Conservation (phyloP, 2,329 filamentous ascomycete genomes). For the Colletotrichum sp. region DNA sequence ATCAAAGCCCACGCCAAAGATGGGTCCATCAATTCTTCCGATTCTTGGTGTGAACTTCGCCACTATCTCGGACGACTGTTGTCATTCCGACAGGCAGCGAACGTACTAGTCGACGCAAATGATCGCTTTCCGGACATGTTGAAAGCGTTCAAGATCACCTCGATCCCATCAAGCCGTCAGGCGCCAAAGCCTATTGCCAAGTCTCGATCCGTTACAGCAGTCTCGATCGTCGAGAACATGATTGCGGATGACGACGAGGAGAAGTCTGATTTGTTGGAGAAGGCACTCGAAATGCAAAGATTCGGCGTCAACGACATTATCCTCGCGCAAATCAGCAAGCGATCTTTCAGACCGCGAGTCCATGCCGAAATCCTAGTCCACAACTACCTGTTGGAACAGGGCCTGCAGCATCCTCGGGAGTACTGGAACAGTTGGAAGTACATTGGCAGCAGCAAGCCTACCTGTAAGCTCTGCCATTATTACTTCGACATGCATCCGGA, state of each 20-base stretch:
- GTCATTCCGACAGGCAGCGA: background rate
- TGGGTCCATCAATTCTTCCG: background rate
- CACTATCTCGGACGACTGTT: background rate
- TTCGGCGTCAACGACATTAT: background rate
- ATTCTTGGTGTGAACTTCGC: background rate
- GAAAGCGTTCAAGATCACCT: background rate
- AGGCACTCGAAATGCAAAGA: background rate
- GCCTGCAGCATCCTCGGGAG: too few species aligned
- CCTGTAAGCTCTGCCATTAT: too few species aligned
- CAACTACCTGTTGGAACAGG: too few species aligned
- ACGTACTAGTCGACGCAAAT: background rate
- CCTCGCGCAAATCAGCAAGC: too few species aligned
- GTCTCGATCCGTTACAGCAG: background rate
- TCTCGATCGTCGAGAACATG: background rate
- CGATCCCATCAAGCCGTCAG: fast-evolving
- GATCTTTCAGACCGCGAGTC: too few species aligned
- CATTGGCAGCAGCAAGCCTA: too few species aligned
- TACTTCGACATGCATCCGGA: too few species aligned
- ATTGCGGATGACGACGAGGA: background rate
- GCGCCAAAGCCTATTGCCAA: background rate
- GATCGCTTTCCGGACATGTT: background rate
- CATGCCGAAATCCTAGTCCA: too few species aligned
- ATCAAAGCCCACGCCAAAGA: background rate
- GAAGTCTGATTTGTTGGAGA: background rate
- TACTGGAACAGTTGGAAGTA: too few species aligned